Conservation (phyloP, 139 green algal genomes). For the Tetraselmis striata region DNA sequence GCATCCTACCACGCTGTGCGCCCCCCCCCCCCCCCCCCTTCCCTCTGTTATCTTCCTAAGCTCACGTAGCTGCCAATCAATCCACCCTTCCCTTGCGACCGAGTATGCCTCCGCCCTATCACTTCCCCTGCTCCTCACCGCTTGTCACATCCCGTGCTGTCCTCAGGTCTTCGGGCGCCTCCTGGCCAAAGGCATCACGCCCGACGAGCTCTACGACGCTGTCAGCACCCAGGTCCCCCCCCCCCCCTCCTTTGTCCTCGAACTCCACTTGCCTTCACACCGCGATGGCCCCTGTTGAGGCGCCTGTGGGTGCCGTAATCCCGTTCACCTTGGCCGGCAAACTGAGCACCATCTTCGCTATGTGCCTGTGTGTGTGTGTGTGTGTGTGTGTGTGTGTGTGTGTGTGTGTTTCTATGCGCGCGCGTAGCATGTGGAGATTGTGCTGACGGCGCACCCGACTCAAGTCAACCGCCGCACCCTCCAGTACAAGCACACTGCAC, state of each 20-base stretch:
- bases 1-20: background rate
- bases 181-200: constrained; percentile 50
- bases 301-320: no score
- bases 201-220: constrained; percentile 61
- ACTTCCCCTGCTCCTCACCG: no score
- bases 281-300: no score
- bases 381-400: background rate
- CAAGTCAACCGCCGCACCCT: constrained; percentile 87
- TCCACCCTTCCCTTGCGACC: no score
- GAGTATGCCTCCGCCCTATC: no score
- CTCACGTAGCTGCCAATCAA: no score
- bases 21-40: background rate
- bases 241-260: no score
- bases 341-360: no score
- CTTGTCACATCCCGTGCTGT: no score
- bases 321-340: no score
- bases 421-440: constrained; percentile 61
- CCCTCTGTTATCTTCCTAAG: background rate
- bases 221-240: constrained; percentile 50
- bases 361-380: background rate
- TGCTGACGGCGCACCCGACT: constrained; percentile 89
- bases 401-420: no score
- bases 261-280: no score
- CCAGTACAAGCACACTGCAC: constrained; percentile 82
- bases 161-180: constrained; percentile 57